Evolutionary conservation across 176 grass and related monocot species (phyloP).

Genomic region (Chloris gayana): DNA sequence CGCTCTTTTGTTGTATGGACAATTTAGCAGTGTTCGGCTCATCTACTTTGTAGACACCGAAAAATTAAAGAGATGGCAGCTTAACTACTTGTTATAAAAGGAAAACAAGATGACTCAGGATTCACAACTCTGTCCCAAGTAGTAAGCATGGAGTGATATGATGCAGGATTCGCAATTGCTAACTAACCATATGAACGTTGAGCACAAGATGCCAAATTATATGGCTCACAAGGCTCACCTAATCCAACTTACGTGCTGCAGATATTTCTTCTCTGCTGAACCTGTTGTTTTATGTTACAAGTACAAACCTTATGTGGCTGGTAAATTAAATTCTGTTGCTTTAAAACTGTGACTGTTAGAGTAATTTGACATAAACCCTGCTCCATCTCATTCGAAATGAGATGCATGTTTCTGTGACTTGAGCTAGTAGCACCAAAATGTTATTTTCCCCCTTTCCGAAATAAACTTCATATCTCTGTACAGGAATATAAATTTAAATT

Average conservation of each 20-base stretch:
- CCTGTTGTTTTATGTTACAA: neutral
- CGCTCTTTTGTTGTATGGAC: neutral
- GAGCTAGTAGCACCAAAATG: neutral
- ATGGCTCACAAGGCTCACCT: slow-evolving; percentile 5
- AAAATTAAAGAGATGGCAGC: neutral
- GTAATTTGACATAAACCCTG: neutral
- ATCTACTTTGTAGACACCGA: neutral
- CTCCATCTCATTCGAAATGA: neutral
- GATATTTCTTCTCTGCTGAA: neutral
- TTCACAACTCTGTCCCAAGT: neutral
- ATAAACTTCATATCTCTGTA: neutral
- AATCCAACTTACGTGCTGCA: slow-evolving; percentile 20
- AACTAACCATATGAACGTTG: slow-evolving; percentile 11
- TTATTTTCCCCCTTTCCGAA: neutral
- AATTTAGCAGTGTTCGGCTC: neutral
- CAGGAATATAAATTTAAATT: no score
- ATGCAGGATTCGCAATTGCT: neutral
- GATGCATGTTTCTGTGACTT: neutral
- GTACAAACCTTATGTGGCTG: no score
- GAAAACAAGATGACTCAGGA: neutral
- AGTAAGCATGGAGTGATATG: neutral
- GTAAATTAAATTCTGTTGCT: neutral
- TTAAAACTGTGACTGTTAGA: neutral
- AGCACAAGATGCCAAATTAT: slow-evolving; percentile 2
- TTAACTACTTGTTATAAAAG: neutral